Base-by-base conservation (phyloP, 1,139 yeast species). In the Wickerhamomyces sp. region DNA sequence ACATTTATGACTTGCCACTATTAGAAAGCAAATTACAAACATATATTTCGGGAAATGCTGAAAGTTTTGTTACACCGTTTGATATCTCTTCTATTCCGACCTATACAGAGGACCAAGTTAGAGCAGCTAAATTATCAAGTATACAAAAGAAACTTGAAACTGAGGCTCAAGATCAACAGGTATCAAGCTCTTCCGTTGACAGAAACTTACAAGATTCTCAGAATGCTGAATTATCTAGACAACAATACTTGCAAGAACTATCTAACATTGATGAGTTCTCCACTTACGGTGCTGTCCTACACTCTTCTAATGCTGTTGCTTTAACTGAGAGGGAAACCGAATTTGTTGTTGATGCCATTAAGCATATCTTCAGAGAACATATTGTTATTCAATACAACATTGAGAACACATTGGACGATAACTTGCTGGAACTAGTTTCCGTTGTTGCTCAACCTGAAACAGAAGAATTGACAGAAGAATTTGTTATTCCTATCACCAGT, bases 281-380 rank as follows among this genome's bases (percentile, higher is more conserved):
- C 20, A 65, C 65, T 2, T 89, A 80, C 56, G 98, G 98, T 45
- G 64, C 74, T 38, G 70, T 90, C 49, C 69, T 89, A 50, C 88
- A 85, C 64, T 77, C 92, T 9, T 81, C 95, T 2, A 62, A 67
- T 36, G 74, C 78, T 39, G 68, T 78, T 41, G 78, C 83, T 51
- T 76, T 92, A 56, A 90, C 98, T 26, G 98, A 92, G 60, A 75
- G 78, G 47, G 98, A 90, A 60, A 89, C 95, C 48, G 99, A 92
- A 64, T 89, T 89, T 60, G 92, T 88, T 38, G 96, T 94, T 39
- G 74, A 75, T 40, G 92, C 86, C 27, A 73, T 86, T 42, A 89
- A 87, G 63, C 97, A 90, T 62, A 67, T 89, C 44, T 92, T 85
- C 65, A 65, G 76, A 39, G 75, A 77, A 31, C 85, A 88, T 61